Base-by-base conservation (phyloP, 164 flowering plant genomes). In the Echeveria elegans region DNA sequence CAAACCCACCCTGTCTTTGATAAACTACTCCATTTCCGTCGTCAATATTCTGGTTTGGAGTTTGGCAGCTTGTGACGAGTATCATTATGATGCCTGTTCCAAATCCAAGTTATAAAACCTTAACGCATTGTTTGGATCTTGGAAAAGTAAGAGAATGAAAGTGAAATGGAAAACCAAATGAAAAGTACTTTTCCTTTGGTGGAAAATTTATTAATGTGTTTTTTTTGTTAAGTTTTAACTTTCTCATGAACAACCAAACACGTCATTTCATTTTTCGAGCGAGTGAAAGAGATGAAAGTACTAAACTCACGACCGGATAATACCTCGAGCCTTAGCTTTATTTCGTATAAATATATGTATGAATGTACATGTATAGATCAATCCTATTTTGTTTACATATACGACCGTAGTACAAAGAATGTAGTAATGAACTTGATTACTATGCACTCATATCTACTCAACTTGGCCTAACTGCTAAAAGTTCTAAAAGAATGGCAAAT, bases 401-500 rank as follows among this genome's bases (percentile, higher is more conserved):
- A 37, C 5, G 7, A 23, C 47, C 12, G 28, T 52, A 29, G 34
- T 28, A 45, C 56, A 43, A 29, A 34, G 58, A 16, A 21, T 45
- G n/a, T 43, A 45, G n/a, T 43, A 45, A 29, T 18, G 24, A 65
- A 65, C 10, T 65, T 23, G 45, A 48, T 68, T 64, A 38, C 47
- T 70, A 32, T 34, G 3, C 48, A 28, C 31, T 58, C 32, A 16
- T 53, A 59, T 41, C 38, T 41, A 65, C 32, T 56, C 61, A 2
- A 14, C 3, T 15, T 16, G 30, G 12, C 29, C 30, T 23, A 16
- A 50, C 32, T 8, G 2, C 58, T 1, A 23, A 38, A 14, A 14
- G 8, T 38, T 14, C 11, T 8, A 53, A 53, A 24, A 53, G 59
- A 53, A 53, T 53, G 30, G 29, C 29, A 23, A 53, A 23, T 23